A percentile compares a stretch with the other conserved stretches of the same genome.
phyloP scores from a whole-genome alignment of 2,329 filamentous ascomycete species.

The Ascochyta fabae region DNA sequence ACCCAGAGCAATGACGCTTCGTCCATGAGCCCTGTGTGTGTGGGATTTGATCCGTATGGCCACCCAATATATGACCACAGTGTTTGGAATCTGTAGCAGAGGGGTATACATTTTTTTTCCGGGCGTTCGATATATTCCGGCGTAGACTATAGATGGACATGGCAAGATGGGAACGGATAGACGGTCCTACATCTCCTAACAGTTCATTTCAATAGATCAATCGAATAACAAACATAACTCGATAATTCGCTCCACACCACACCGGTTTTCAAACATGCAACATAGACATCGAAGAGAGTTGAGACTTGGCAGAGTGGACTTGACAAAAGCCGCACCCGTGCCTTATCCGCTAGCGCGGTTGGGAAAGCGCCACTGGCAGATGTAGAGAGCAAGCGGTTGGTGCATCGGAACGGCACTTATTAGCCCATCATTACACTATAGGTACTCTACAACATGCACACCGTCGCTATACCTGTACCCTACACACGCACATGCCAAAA shows the following conservation, averaged over 20 bases:
- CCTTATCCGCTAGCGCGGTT: slow-evolving; percentile 13
- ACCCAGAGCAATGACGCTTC: not conserved
- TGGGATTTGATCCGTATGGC: not conserved
- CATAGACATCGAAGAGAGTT: not conserved
- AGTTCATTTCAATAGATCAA: slow-evolving; percentile 1
- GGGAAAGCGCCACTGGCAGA: not conserved
- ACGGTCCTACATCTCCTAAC: slow-evolving; percentile 3
- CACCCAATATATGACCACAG: not conserved
- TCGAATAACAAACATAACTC: no score
- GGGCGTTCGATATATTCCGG: slow-evolving; percentile 2
- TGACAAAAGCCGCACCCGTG: slow-evolving; percentile 8
- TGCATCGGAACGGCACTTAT: slow-evolving; percentile 11
- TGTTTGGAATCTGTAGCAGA: not conserved
- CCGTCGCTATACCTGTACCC: no score
- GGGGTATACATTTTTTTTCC: not conserved
- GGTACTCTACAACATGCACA: no score
- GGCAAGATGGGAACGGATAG: slow-evolving; percentile 1
- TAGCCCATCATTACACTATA: no score
- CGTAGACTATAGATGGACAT: slow-evolving; percentile 8
- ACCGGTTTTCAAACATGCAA: no score
- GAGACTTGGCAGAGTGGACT: not conserved
- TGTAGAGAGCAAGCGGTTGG: not conserved
- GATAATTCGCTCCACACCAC: no score
- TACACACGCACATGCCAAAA: no score
- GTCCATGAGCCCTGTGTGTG: not conserved